Base-by-base conservation (phyloP, 139 green algal species). In the Klebsormidium nitens region DNA sequence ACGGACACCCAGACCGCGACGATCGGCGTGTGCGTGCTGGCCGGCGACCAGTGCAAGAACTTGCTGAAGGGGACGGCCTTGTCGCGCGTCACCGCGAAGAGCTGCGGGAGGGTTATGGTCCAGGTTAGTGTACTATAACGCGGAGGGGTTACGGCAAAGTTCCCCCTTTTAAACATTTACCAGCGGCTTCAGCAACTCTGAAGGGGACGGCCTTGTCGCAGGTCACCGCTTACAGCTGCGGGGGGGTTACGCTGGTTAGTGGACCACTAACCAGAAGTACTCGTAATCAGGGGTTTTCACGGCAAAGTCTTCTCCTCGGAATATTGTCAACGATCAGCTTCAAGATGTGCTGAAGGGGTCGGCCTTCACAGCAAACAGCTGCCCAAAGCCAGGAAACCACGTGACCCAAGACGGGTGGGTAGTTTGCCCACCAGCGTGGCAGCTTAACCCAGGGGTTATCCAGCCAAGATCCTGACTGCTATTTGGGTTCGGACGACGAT, bases 61-160 rank as follows among this genome's bases (percentile, higher is more conserved):
- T 46, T 42, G 6, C 36, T 72, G 11, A 71, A 75, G 1, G 77
- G 74, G 46, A 87, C 52, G 59, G 69, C 82, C 23, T 73, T 46
- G 69, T 89, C 84, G 4, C 84, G 69, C 1, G 56, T 57, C 62
- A 89, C 87, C 2, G 82, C 73, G 52, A 72, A 89, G 19, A 78
- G 36, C 80, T 85, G 82, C 64, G 73, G 75, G 78, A 44, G 62
- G n/a, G n/a, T n/a, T n/a, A 32, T 39, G 36, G 61, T 77, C n/a
- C 71, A 36, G 52, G 46, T 55, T 36, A 37, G 32, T 29, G 48
- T 47, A 47, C 34, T 42, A 66, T 32, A n/a, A n/a, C n/a, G n/a
- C n/a, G n/a, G n/a, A n/a, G n/a, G n/a, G n/a, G n/a, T n/a, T n/a
- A n/a, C n/a, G n/a, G n/a, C n/a, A n/a, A n/a, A n/a, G n/a, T n/a